These are phyloP conservation scores for Solanum hybrid DNA, from an alignment of 305 asterid genomes.

Conservation along the genomic window DNA sequence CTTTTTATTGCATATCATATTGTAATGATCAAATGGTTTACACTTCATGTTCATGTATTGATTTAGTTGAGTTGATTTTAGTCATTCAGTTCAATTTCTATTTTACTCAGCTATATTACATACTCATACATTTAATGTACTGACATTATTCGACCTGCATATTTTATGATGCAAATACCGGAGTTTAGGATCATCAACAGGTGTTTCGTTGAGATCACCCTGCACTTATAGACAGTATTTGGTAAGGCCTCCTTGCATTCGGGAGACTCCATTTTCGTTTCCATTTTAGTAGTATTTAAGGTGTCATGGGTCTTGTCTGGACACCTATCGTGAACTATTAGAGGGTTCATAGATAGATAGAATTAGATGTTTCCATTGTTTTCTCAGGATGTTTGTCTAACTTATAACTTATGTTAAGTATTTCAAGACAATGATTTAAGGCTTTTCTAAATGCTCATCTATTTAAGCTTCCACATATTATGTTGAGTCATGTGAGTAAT, in stretches of 20 bases:
- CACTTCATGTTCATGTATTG: neutral
- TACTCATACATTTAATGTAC: no score
- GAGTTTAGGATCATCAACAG: no score
- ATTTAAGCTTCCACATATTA: neutral
- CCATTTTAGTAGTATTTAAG: neutral
- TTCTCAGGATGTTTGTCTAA: neutral
- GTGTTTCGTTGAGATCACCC: no score
- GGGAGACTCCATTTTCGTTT: neutral
- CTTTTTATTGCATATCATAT: neutral
- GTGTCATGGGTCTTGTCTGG: neutral
- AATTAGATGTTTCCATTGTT: neutral
- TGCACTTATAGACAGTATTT: no score
- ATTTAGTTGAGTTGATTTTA: no score
- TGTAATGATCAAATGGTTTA: neutral
- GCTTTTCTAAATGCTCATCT: neutral
- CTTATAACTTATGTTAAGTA: neutral
- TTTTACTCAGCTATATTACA: no score
- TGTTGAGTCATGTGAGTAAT: neutral
- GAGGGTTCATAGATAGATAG: no score
- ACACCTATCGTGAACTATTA: neutral
- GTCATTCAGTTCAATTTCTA: neutral
- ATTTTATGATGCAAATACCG: neutral
- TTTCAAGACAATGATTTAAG: neutral
- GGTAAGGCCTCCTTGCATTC: no score
- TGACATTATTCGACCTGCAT: no score